Conservation (phyloP, 352 stramenopile genomes). For the Phytophthora quininea region DNA sequence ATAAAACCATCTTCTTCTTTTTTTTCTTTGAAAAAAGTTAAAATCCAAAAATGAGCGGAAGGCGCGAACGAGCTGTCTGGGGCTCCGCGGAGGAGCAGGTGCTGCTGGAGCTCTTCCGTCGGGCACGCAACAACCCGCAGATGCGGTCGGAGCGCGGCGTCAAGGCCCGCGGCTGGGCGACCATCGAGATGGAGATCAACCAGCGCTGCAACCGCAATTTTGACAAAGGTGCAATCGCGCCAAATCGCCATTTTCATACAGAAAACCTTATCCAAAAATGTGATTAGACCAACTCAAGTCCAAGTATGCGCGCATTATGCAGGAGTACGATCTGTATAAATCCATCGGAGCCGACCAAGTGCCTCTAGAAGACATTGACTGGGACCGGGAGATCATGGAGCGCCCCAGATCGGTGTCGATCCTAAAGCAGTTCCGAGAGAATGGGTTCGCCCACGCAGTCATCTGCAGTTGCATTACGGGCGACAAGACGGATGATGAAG, state of each 20-base stretch:
- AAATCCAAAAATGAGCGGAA: constrained; percentile 30
- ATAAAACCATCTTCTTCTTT: background rate
- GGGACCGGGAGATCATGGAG: constrained; percentile 25
- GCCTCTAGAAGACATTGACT: constrained; percentile 21
- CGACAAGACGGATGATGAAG: constrained; percentile 10
- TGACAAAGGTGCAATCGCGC: constrained; percentile 22
- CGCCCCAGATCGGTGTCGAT: constrained; percentile 25
- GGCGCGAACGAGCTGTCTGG: constrained; percentile 36
- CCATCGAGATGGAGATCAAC: constrained; percentile 35
- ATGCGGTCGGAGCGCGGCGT: constrained; percentile 28
- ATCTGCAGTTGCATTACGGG: constrained; percentile 33
- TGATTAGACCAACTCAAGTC: constrained; percentile 42
- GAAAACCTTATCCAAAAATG: background rate
- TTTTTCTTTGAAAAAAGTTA: constrained; percentile 7
- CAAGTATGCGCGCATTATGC: constrained; percentile 39
- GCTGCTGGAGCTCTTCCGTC: constrained; percentile 42
- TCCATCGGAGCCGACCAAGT: constrained; percentile 17
- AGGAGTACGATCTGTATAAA: constrained; percentile 41
- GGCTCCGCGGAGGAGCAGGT: constrained; percentile 24
- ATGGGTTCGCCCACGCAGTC: constrained; percentile 30
- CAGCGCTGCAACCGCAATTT: constrained; percentile 30
- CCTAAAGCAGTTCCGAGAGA: constrained; percentile 37
- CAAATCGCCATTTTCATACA: background rate
- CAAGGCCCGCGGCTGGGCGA: constrained; percentile 20
- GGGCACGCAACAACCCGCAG: constrained; percentile 32